Evolutionary conservation across 805 yeast genomes (phyloP), one percentile per base, ranked within the genome.

Genomic region (Candida chilensis): DNA sequence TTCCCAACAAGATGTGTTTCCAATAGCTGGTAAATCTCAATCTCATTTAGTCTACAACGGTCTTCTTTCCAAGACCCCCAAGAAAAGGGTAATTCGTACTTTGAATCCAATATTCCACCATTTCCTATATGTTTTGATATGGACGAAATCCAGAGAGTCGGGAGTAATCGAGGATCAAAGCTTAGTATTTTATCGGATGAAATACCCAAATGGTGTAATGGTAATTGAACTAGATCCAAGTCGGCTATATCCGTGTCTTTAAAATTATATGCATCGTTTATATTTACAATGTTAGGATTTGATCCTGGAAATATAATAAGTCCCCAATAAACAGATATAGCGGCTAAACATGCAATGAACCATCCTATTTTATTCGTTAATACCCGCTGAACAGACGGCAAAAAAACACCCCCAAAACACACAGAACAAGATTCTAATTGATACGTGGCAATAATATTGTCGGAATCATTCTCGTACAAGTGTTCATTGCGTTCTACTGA

Each of bases 81-180:
- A 15, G 33, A 17, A 32, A 47, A 47, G 4, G 48, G 45, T 9
- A 44, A 27, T 5, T 33, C 17, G 17, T 36, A 26, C 5, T 29
- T 11, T 8, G 38, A 14, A 10, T 32, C 34, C 10, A 31, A 19
- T 2, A 5, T 7, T 15, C 8, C 14, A 3, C 29, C 30, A 19
- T 9, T 8, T 8, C 11, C 10, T 19, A 9, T 19, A 19, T 19
- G 8, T 9, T 19, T 11, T 12, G 24, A n/a, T 5, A 28, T n/a
- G 16, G 22, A 8, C 12, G 11, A 12, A 22, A 22, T 16, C 38
- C 44, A 37, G 4, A 45, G 32, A n/a, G 45, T 40, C 5, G 48
- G 47, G 18, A 40, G 25, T 5, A 42, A 21, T 12, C 52, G 25
- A 1, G 52, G 49, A 28, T 48, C 53, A 19, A 26, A 32, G 25